These are phyloP conservation scores for Linum tenue DNA, from an alignment of 345 rosid species.

Conservation along the genomic window DNA sequence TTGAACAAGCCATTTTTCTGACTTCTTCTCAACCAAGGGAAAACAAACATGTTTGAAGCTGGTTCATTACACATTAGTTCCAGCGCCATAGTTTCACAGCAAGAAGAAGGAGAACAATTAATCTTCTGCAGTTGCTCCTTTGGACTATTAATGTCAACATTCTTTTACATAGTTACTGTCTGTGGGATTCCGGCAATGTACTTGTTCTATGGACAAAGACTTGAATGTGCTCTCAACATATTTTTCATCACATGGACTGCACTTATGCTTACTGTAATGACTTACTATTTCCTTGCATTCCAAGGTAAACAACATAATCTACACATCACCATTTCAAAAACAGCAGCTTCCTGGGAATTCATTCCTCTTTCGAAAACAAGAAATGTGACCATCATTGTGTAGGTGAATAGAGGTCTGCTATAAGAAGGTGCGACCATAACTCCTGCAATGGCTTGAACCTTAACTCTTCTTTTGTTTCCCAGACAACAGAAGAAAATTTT, in stretches of 20 bases:
- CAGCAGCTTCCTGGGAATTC: too few species aligned
- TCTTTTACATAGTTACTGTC: conserved; percentile 48
- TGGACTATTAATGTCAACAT: conserved; percentile 54
- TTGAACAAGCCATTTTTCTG: too few species aligned
- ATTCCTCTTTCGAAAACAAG: background rate
- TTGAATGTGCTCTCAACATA: conserved; percentile 52
- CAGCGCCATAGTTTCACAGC: too few species aligned
- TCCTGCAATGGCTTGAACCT: background rate
- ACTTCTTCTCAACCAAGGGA: too few species aligned
- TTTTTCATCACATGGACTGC: conserved; percentile 80
- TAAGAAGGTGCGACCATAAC: conserved; percentile 56
- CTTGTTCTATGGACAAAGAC: conserved; percentile 36
- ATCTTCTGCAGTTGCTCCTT: conserved; percentile 46
- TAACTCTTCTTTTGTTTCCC: background rate
- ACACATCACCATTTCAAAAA: too few species aligned
- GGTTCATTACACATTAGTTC: too few species aligned
- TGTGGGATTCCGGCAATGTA: conserved; percentile 53
- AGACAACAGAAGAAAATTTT: background rate
- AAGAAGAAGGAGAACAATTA: too few species aligned
- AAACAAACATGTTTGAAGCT: too few species aligned
- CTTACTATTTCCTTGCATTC: conserved; percentile 62
- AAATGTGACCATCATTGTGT: conserved; percentile 5
- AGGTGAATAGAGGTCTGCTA: conserved; percentile 65
- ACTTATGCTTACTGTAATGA: conserved; percentile 53
- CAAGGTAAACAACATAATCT: conserved; percentile 24